phyloP scores from a whole-genome alignment of 2,329 filamentous ascomycete genomes.

The Aspergillus fijiensis region DNA sequence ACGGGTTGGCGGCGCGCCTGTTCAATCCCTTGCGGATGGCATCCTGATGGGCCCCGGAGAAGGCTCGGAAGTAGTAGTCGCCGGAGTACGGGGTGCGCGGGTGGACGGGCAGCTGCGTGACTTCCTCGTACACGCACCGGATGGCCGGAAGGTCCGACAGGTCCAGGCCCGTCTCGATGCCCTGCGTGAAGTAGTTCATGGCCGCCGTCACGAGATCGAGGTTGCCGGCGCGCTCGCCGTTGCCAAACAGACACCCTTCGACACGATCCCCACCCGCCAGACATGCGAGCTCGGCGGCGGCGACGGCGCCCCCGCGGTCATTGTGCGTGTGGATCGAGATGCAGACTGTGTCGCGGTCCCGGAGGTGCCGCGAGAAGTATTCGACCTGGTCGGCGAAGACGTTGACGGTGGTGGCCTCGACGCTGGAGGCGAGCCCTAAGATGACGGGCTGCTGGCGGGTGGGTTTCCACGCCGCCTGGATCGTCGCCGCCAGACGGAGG shows the following conservation, averaged over 20 bases:
- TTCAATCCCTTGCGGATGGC: slow-evolving; percentile 83
- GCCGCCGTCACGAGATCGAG: too few relatives aligned
- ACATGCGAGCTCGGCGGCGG: slow-evolving; percentile 82
- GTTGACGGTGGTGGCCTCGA: slow-evolving; percentile 87
- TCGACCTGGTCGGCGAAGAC: slow-evolving; percentile 92
- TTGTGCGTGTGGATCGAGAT: slow-evolving; percentile 90
- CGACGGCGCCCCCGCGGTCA: slow-evolving; percentile 84
- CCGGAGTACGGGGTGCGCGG: slow-evolving; percentile 82
- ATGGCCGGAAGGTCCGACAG: too few relatives aligned
- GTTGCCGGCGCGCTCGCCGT: too few relatives aligned
- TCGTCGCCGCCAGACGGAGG: too few relatives aligned
- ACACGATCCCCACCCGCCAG: slow-evolving; percentile 91
- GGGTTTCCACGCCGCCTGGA: slow-evolving; percentile 46
- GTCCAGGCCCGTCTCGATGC: too few relatives aligned
- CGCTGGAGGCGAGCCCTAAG: slow-evolving; percentile 89
- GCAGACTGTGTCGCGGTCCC: slow-evolving; percentile 53
- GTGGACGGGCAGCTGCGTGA: slow-evolving; percentile 88
- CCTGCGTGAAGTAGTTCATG: too few relatives aligned
- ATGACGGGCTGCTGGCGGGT: slow-evolving; percentile 75
- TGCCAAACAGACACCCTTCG: slow-evolving; percentile 45
- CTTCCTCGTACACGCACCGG: slow-evolving; percentile 56
- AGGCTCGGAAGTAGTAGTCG: slow-evolving; percentile 81
- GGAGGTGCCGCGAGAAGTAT: slow-evolving; percentile 81
- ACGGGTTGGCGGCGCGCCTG: slow-evolving; percentile 2
- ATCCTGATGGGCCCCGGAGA: slow-evolving; percentile 86